Base-by-base conservation (phyloP, 495 filamentous ascomycete species). In the Podospora bellae-mahoneyi region DNA sequence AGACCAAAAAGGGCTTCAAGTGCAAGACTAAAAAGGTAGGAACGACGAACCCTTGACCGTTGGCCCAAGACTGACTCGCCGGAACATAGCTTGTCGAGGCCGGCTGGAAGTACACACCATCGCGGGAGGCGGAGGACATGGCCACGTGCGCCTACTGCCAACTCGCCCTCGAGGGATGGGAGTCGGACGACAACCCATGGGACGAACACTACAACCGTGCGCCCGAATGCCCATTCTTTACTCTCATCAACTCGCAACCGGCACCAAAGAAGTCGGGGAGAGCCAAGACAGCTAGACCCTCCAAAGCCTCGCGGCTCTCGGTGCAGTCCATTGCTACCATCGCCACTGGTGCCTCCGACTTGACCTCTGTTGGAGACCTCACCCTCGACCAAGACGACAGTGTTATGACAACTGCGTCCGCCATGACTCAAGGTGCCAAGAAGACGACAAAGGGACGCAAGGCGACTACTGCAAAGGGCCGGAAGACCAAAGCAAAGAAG, bases 21-120 rank as follows among this genome's bases (percentile, higher is more conserved):
- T 94, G 93, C 78, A 93, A 96, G 76, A 88, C 88, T 2, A 87
- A 92, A 66, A 93, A 93, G 89, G 93, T 93, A 84, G 30, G 79
- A 70, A 60, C 48, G 34, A 48, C 15, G 39, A 48, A 48, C 39
- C 9, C 13, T 3, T 48, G 39, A 18, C 39, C 15, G 9, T 48
- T 48, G 39, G 39, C 7, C 6, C 13, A 13, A 6, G 39, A 48
- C 39, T 48, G 39, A 48, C 39, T 48, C 39, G 39, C 39, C 7
- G 2, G 39, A 2, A 60, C 58, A 55, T 71, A 97, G 93, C 91
- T 97, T 85, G 90, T 91, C 55, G 90, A 92, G 65, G 91, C 91
- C 6, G 95, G 95, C 18, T 99, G 94, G 92, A 92, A 91, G 75
- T 97, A 94, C 78, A 93, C 92, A 44, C 95, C 95, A 0, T 91